Base-by-base conservation (phyloP, 2,329 filamentous ascomycete species). In the Alternaria hordeiaustralica region DNA sequence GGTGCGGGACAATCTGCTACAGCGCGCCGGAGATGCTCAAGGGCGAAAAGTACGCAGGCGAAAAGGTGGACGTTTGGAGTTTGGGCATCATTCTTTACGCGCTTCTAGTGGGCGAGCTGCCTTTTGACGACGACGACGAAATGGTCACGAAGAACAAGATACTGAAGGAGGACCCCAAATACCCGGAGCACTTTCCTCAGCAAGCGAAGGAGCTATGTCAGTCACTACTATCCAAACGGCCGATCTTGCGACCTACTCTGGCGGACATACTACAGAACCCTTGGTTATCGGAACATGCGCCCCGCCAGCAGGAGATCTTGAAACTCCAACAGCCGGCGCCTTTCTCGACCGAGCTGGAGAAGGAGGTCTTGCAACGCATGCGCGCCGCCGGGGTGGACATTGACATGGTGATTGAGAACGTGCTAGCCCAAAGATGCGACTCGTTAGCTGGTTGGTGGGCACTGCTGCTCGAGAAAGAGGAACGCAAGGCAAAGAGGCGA, bases 21-120 rank as follows among this genome's bases (percentile, higher is more conserved):
- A 97, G 94, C 58, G 96, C 96, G 3, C 96, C 96, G 3, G 96
- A 99, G 81, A 99, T 99, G 96, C 86, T 99, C 44, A 97, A 96
- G 79, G 96, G 94, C 43, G 96, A 99, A 80, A 98, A 97, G 80
- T 99, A 99, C 78, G 96, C 94, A 0, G 95, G 94, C 25, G 94
- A 97, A 83, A 98, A 97, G 83, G 95, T 99, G 53, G 96, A 99
- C 75, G 94, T 99, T 5, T 99, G 93, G 93, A 96, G 93, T 75
- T 78, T 96, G 69, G 92, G 93, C 12, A 90, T 96, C 59, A 96
- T 96, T 64, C 84, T 96, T 2, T 96, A 94, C 75, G 92, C 93
- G 53, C 82, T 96, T 61, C 83, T 96, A 25, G 93, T 90, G 66
- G 93, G 93, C 59, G 93, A 96, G 80, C 85, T 99, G 44, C 96